Percentiles rank a stretch among this genome's conserved stretches.
phyloP scores from a whole-genome alignment of 2,329 filamentous ascomycete genomes.

The Fusarium cyanostomum region DNA sequence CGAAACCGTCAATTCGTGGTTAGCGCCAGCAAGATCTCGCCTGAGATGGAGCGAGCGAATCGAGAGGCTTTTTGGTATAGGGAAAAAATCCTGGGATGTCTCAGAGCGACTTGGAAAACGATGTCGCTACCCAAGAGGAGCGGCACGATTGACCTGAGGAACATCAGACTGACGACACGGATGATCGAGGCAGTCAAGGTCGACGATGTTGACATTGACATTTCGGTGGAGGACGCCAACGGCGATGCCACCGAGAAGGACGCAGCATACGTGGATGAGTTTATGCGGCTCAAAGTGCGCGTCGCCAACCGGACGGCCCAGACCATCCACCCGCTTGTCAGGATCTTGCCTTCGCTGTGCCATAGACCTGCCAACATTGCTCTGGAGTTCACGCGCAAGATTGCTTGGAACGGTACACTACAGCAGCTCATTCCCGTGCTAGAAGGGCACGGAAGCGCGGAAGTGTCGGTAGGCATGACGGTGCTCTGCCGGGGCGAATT shows the following conservation, averaged over 20 bases:
- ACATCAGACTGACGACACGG: constrained; percentile 74
- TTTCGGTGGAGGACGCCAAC: constrained; percentile 59
- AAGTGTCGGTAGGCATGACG: constrained; percentile 75
- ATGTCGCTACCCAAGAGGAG: constrained; percentile 59
- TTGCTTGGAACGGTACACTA: constrained; percentile 85
- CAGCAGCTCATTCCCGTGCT: constrained; percentile 77
- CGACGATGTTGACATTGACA: constrained; percentile 77
- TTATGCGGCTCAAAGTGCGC: constrained; percentile 74
- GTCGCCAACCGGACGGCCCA: constrained; percentile 77
- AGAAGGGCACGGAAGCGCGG: constrained; percentile 64
- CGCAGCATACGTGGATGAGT: constrained; percentile 57
- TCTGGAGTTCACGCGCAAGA: constrained; percentile 82
- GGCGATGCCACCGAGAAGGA: constrained; percentile 34
- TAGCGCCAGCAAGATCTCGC: constrained; percentile 79
- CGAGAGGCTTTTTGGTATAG: constrained; percentile 93
- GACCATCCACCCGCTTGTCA: constrained; percentile 75
- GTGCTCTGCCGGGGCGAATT: constrained; percentile 83
- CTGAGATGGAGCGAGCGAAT: constrained; percentile 79
- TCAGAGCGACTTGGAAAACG: constrained; percentile 78
- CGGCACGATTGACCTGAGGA: constrained; percentile 80
- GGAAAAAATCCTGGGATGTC: constrained; percentile 76
- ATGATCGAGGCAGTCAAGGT: constrained; percentile 88
- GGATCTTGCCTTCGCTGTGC: constrained; percentile 79
- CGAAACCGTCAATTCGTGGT: constrained; percentile 94
- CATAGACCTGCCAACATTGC: constrained; percentile 77